A percentile compares a stretch with the other conserved stretches of the same genome.
phyloP scores from a whole-genome alignment of 2,329 filamentous ascomycete species.

The Calonectria leucothoes region DNA sequence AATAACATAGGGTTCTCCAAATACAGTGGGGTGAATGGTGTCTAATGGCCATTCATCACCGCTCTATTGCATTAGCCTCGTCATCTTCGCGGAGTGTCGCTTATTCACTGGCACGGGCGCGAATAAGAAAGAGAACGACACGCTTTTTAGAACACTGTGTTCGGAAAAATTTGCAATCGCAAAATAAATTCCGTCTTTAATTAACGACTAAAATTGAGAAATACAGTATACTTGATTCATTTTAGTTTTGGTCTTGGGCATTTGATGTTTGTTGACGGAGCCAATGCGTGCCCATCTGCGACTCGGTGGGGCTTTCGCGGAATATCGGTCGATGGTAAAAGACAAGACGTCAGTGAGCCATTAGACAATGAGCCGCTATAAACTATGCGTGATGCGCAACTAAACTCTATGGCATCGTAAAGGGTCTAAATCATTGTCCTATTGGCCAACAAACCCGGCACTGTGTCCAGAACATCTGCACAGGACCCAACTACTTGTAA shows the following conservation, averaged over 20 bases:
- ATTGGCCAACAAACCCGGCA: too few species aligned
- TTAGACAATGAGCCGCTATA: too few species aligned
- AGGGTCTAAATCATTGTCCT: too few species aligned
- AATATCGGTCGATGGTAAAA: neutral
- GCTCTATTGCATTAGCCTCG: neutral
- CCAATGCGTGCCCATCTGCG: neutral
- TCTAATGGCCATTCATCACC: neutral
- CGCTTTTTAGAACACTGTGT: neutral
- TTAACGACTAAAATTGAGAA: neutral
- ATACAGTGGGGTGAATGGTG: neutral
- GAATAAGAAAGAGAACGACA: neutral
- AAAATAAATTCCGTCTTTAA: neutral
- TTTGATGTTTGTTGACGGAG: neutral
- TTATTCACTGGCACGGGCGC: neutral
- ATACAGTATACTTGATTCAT: neutral
- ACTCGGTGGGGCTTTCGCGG: neutral
- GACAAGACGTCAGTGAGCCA: neutral
- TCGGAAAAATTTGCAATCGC: neutral
- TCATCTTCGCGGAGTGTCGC: slow-evolving; percentile 10
- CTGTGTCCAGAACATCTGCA: too few species aligned
- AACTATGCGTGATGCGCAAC: too few species aligned
- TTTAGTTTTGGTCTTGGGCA: neutral
- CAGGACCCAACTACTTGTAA: too few species aligned
- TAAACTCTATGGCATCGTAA: too few species aligned
- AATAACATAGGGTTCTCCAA: neutral